A percentile compares a stretch with the other conserved stretches of the same genome.
Conservation (phyloP, 2,329 filamentous ascomycete genomes). For the Fonsecaea erecta region DNA sequence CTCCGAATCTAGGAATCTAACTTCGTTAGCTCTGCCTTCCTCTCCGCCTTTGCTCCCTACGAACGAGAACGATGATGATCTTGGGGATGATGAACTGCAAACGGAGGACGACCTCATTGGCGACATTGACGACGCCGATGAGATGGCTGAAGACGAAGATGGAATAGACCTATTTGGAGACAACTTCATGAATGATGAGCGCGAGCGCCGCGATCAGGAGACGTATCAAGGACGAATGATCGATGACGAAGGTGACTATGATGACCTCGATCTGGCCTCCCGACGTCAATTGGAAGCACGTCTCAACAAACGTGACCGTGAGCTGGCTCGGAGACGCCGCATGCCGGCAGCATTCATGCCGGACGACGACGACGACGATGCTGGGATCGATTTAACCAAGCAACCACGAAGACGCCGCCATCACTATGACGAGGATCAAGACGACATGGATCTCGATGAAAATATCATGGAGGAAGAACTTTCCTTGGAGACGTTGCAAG, state of each 20-base stretch:
- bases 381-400: conserved; percentile 79
- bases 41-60: conserved; percentile 64
- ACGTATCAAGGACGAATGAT: conserved; percentile 64
- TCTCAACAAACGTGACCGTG: conserved; percentile 65
- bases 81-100: conserved; percentile 52
- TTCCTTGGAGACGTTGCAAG: conserved; percentile 84
- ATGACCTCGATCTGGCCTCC: conserved; percentile 62
- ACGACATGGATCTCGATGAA: conserved; percentile 84
- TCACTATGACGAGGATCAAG: conserved; percentile 90
- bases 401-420: conserved; percentile 85
- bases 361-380: conserved; percentile 77
- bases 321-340: conserved; percentile 61
- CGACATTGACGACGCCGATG: conserved; percentile 70
- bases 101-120: conserved; percentile 62
- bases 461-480: conserved; percentile 97
- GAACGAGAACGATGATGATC: conserved; percentile 45
- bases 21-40: conserved; percentile 55
- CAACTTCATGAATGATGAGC: conserved; percentile 68
- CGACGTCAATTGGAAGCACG: conserved; percentile 66
- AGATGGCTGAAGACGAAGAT: conserved; percentile 71
- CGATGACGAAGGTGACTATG: conserved; percentile 69
- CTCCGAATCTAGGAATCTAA: conserved; percentile 5
- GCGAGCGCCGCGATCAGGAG: conserved; percentile 52
- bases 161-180: conserved; percentile 72
- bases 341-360: conserved; percentile 68